These are phyloP conservation scores for Euptelea pleiosperma DNA, from an alignment of 164 flowering plant species.

Conservation along the genomic window DNA sequence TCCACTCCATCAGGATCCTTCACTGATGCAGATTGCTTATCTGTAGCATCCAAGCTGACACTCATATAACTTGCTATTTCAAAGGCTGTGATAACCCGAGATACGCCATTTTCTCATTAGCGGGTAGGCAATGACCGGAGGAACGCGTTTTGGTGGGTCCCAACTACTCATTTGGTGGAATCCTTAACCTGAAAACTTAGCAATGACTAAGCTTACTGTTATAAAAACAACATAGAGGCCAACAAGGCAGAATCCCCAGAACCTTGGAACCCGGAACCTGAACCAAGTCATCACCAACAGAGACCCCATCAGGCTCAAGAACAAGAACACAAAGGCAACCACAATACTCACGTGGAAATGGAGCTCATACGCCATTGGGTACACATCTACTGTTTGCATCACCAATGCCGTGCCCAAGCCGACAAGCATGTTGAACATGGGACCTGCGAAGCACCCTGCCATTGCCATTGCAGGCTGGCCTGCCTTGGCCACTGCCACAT, in stretches of 20 bases:
- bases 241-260: slow-evolving; percentile 97
- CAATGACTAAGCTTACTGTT: slow-evolving; percentile 59
- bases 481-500: slow-evolving; percentile 94
- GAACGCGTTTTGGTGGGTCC: not conserved
- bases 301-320: slow-evolving; percentile 94
- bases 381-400: slow-evolving; percentile 64
- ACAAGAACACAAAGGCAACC: slow-evolving; percentile 81
- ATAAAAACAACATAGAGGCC: slow-evolving; percentile 69
- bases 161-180: not conserved
- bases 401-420: slow-evolving; percentile 91
- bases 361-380: slow-evolving; percentile 74
- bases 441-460: slow-evolving; percentile 99
- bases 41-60: not conserved
- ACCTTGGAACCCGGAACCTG: slow-evolving; percentile 87
- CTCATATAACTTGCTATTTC: not conserved
- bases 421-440: slow-evolving; percentile 99
- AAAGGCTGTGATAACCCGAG: not conserved
- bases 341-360: slow-evolving; percentile 79
- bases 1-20: not conserved
- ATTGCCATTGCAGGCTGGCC: slow-evolving; percentile 98
- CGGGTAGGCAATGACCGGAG: not conserved
- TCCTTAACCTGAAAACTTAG: slow-evolving; percentile 49
- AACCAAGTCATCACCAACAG: slow-evolving; percentile 74
- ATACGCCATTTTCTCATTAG: too few species aligned
- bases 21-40: too few species aligned